Evolutionary conservation across 352 stramenopile genomes (phyloP), one percentile per base, ranked within the genome.

Genomic region (Phytophthora hibernalis): DNA sequence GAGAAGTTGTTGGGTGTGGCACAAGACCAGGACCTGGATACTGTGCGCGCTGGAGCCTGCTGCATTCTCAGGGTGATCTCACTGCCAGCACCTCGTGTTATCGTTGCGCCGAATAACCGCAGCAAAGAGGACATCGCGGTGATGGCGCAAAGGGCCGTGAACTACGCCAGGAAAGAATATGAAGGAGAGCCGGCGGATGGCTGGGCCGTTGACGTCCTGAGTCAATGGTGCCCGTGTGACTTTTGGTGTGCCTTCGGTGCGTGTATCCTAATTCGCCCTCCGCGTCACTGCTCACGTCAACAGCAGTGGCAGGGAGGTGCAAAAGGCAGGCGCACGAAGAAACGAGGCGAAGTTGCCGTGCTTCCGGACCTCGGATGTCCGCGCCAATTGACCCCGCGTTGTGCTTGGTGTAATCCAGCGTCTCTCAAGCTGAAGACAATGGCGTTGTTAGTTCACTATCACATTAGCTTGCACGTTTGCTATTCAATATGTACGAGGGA

Each of bases 241-340:
- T 55, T 54, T 15, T 62, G 28, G 30, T 54, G 47, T 18, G 31
- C 4, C 0, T 54, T 62, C 12, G 44, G 54, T 2, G 18, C 31
- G 10, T 62, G 54, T 37, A 37, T 62, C 1, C 54, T 20, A 40
- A n/a, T 62, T 62, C 22, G 20, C 42, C n/a, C n/a, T n/a, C n/a
- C n/a, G n/a, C n/a, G n/a, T n/a, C n/a, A n/a, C n/a, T n/a, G n/a
- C n/a, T n/a, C 40, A 61, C 24, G 40, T 61, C 3, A 40, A 61
- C 42, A 61, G 53, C 24, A 61, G 26, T 10, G 54, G 42, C 0
- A 33, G 54, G 5, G 54, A 61, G 5, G 26, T 61, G n/a, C n/a
- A 47, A 13, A 44, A 53, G 9, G 51, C 12, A 8, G 33, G 12
- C 33, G 54, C 16, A 43, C 30, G 12, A 22, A 28, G 9, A 61